Base-by-base conservation (phyloP, 345 rosid genomes). In the Eucalyptus cloeziana region DNA sequence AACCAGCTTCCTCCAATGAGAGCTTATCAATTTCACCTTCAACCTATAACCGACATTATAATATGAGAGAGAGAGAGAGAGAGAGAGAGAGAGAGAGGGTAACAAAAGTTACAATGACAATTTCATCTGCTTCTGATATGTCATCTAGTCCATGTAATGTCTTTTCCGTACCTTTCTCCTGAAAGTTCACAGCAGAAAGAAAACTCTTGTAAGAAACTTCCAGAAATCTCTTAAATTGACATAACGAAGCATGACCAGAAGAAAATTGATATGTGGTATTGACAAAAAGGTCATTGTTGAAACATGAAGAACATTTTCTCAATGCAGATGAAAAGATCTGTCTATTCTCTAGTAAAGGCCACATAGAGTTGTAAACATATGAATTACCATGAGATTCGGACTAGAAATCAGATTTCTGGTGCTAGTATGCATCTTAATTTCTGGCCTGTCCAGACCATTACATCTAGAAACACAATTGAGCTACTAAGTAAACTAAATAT, bases 61-160 rank as follows among this genome's bases (percentile, higher is more conserved):
- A 40, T 40, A 40, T 40, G 88, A 62, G 76, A 64, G n/a, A 49
- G 47, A 12, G 86, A n/a, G n/a, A n/a, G n/a, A n/a, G n/a, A n/a
- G n/a, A n/a, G n/a, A n/a, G n/a, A n/a, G n/a, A n/a, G n/a, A 13
- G 37, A 49, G 52, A 5, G 25, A 6, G 69, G 69, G 79, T 17
- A 11, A 54, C 6, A 85, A 86, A 62, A 50, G 13, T 88, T 92
- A 94, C 95, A 87, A 94, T 91, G 88, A 93, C 89, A 49, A 93
- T 87, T 89, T 93, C 94, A 88, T 88, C 71, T 6, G 94, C 92
- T 86, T 91, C 93, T 49, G 33, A 54, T 49, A 93, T 88, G 90
- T 93, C 96, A 90, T 93, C 94, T 43, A 94, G 90, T 85, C 96
- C 95, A 91, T 93, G 92, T 24, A 93, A 90, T 85, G 89, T 89